A percentile compares a stretch with the other conserved stretches of the same genome.
phyloP scores from a whole-genome alignment of 2,329 filamentous ascomycete species.

The Neonectria magnoliae region DNA sequence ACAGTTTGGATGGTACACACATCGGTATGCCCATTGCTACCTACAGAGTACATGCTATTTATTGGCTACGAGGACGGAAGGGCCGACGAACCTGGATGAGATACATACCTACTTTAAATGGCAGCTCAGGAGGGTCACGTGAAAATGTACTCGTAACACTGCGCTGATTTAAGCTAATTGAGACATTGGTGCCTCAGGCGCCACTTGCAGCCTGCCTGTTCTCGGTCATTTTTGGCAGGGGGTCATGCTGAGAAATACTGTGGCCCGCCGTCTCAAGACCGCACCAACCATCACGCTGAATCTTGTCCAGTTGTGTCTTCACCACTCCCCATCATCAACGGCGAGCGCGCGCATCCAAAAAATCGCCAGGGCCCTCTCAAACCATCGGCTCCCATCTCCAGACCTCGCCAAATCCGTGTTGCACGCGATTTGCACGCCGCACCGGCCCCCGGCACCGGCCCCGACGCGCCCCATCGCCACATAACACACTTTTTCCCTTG shows the following conservation, averaged over 20 bases:
- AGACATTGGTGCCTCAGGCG: conserved; percentile 37
- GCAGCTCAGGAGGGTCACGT: conserved; percentile 30
- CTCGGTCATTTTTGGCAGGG: conserved; percentile 44
- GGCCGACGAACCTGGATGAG: neutral
- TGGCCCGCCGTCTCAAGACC: conserved; percentile 48
- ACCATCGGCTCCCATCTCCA: conserved; percentile 68
- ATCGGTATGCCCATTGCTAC: neutral
- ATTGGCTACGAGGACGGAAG: neutral
- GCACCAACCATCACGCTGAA: conserved; percentile 61
- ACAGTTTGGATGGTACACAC: neutral
- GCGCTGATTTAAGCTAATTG: conserved; percentile 31
- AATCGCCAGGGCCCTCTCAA: conserved; percentile 69
- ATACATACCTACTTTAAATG: neutral
- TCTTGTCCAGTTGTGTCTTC: conserved; percentile 62
- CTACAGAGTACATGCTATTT: neutral
- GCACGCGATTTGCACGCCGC: conserved; percentile 64
- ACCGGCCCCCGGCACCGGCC: conserved; percentile 52
- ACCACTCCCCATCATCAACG: conserved; percentile 63
- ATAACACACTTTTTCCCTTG: conserved; percentile 58
- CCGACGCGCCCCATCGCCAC: conserved; percentile 53
- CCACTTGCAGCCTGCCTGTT: conserved; percentile 31
- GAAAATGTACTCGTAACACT: conserved; percentile 25
- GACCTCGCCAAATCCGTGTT: conserved; percentile 62
- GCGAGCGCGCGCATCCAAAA: conserved; percentile 70
- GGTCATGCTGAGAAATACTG: conserved; percentile 58